Percentiles rank a stretch among this genome's conserved stretches.
Conservation (phyloP, 768 basidiomycete genomes). For the Crassisporium funariophilum region DNA sequence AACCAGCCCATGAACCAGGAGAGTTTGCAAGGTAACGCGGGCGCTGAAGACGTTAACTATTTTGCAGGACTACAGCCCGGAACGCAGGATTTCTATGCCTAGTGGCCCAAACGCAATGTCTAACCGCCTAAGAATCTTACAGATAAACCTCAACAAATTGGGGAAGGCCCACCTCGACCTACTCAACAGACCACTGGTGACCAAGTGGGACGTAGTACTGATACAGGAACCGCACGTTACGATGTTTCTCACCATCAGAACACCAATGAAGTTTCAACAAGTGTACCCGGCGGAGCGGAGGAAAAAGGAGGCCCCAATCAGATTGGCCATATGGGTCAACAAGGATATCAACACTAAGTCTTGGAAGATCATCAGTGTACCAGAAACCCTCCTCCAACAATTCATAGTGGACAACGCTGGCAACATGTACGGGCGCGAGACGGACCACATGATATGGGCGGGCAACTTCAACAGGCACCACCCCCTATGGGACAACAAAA, state of each 20-base stretch:
- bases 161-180: conserved; percentile 9
- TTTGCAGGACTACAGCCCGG: too few species aligned
- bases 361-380: conserved; percentile 24
- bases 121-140: conserved; percentile 3
- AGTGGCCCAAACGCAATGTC: not conserved
- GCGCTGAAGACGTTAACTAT: too few species aligned
- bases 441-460: conserved; percentile 29
- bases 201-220: conserved; percentile 8
- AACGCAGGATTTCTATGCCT: not conserved
- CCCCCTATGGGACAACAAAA: conserved; percentile 38
- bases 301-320: not conserved
- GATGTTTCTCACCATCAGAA: not conserved
- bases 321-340: conserved; percentile 27
- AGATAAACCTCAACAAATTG: conserved; percentile 15
- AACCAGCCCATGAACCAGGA: too few species aligned
- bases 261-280: not conserved
- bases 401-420: conserved; percentile 1
- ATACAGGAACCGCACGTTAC: conserved; percentile 14
- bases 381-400: not conserved
- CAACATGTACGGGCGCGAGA: not conserved
- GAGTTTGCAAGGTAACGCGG: too few species aligned
- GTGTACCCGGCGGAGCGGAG: not conserved
- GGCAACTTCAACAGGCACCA: conserved; percentile 46
- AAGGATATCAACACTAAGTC: conserved; percentile 9
- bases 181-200: not conserved